Conservation (phyloP, 2,329 filamentous ascomycete genomes). For the Thyridium curvatum region DNA sequence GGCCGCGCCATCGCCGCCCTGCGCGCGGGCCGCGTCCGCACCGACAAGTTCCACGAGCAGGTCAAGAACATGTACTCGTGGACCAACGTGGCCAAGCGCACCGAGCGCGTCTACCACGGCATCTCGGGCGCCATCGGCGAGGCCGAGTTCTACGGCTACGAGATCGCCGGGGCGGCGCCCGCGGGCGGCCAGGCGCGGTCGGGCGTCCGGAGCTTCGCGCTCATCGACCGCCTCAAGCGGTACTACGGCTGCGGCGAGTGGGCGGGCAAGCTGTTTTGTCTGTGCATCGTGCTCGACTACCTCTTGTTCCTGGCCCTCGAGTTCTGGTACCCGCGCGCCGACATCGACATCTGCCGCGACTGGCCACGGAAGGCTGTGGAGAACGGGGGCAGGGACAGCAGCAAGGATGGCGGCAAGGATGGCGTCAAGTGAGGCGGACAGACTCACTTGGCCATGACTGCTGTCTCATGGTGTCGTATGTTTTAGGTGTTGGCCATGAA, state of each 20-base stretch:
- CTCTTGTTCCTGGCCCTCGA: conserved; percentile 84
- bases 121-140: conserved; percentile 83
- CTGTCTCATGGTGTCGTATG: too few species aligned
- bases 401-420: conserved; percentile 16
- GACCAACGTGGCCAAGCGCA: conserved; percentile 90
- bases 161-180: conserved; percentile 31
- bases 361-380: conserved; percentile 72
- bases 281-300: conserved; percentile 93
- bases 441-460: too few species aligned
- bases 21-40: conserved; percentile 78
- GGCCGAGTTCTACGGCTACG: conserved; percentile 81
- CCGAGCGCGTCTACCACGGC: conserved; percentile 90
- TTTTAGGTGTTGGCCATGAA: too few species aligned
- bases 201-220: conserved; percentile 75
- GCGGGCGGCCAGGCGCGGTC: conserved; percentile 53
- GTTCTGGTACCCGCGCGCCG: conserved; percentile 74
- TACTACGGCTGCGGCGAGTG: conserved; percentile 98
- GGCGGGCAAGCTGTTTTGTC: conserved; percentile 94
- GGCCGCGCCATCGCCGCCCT: conserved; percentile 83
- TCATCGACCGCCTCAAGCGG: conserved; percentile 90
- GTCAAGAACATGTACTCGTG: conserved; percentile 99
- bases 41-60: conserved; percentile 92
- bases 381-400: conserved; percentile 22
- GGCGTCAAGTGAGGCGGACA: conserved; percentile 8
- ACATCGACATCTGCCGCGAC: conserved; percentile 82